Evolutionary conservation across 164 flowering plant genomes (phyloP).

Genomic region (Sedum album): DNA sequence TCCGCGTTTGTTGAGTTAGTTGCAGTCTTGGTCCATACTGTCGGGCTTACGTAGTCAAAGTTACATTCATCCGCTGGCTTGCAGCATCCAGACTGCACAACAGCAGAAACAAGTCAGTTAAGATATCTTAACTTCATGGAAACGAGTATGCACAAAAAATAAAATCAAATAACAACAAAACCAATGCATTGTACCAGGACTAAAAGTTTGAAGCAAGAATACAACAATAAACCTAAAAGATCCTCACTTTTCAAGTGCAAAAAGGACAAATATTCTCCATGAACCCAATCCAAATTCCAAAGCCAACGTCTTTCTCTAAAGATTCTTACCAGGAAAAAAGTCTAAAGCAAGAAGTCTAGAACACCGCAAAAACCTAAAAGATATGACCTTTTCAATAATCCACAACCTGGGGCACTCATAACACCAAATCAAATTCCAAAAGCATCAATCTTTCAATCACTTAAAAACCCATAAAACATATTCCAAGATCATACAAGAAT

Average conservation of each 20-base stretch:
- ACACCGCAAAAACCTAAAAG: no score
- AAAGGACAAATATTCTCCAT: no score
- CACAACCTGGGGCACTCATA: no score
- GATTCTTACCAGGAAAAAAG: no score
- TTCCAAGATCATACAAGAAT: neutral
- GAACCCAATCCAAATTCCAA: no score
- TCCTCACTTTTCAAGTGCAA: no score
- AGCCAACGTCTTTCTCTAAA: no score
- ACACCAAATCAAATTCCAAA: no score
- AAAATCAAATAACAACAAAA: neutral
- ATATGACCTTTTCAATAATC: no score
- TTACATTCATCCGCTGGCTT: slow-evolving; percentile 44
- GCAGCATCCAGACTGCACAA: slow-evolving; percentile 59
- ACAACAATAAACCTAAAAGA: neutral
- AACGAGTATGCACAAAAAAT: neutral
- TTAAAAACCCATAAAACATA: neutral
- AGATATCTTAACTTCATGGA: neutral
- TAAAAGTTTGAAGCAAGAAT: neutral
- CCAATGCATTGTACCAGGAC: no score
- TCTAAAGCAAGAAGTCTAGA: no score
- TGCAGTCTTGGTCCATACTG: slow-evolving; percentile 17
- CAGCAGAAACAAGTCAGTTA: neutral
- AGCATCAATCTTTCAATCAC: no score
- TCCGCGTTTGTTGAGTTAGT: slow-evolving; percentile 13
- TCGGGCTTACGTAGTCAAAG: slow-evolving; percentile 31